phyloP scores from a whole-genome alignment of 2,329 filamentous ascomycete species.

The Botrytis squamosa region DNA sequence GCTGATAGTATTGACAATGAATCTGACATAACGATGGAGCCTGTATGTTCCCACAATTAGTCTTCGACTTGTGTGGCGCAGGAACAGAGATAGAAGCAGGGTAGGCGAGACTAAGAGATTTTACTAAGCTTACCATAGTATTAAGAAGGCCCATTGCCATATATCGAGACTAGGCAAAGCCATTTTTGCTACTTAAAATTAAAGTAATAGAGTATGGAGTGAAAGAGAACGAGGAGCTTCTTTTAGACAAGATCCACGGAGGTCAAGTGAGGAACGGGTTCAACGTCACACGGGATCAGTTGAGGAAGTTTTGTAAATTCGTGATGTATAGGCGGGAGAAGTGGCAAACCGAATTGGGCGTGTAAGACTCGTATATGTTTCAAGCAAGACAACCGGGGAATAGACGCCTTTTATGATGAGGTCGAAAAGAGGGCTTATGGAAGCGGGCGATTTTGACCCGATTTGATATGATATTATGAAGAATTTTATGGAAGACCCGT shows the following conservation, averaged over 20 bases:
- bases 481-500: constrained; percentile 12
- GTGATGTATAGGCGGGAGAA: background rate
- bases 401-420: background rate
- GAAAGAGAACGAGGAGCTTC: constrained; percentile 12
- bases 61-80: background rate
- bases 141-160: constrained; percentile 33
- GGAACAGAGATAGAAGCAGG: constrained; percentile 1
- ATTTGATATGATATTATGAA: background rate
- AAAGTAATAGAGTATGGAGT: constrained; percentile 4
- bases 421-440: constrained; percentile 2
- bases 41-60: constrained; percentile 46
- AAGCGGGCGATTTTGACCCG: background rate
- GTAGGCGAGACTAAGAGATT: background rate
- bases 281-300: constrained; percentile 10
- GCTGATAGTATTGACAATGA: constrained; percentile 80
- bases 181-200: constrained; percentile 9
- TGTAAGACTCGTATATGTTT: constrained; percentile 11
- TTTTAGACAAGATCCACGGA: background rate
- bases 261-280: background rate
- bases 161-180: constrained; percentile 20
- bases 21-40: constrained; percentile 81
- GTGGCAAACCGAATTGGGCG: constrained; percentile 1
- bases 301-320: background rate
- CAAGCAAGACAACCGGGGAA: background rate
- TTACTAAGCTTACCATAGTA: constrained; percentile 31